These are phyloP conservation scores for Trichoderma atroviride DNA, from an alignment of 2,329 filamentous ascomycete species.

Conservation along the genomic window DNA sequence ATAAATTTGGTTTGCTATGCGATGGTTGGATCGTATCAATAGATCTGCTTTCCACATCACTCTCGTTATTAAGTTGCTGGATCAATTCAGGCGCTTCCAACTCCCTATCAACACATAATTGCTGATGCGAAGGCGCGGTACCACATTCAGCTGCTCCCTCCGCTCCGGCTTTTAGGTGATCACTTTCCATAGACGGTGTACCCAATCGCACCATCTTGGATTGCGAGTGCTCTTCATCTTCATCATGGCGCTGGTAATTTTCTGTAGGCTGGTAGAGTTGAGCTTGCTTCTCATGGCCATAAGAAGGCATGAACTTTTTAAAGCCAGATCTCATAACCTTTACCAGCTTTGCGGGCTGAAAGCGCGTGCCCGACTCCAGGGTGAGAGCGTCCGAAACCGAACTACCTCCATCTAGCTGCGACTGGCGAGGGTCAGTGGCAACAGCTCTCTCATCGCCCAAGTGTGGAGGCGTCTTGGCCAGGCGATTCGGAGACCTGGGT, in stretches of 20 bases:
- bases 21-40: conserved; percentile 33
- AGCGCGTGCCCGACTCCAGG: conserved; percentile 29
- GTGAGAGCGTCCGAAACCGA: background rate
- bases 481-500: background rate
- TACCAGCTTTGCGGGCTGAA: conserved; percentile 38
- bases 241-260: background rate
- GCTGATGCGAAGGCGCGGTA: background rate
- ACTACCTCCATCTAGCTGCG: conserved; percentile 19
- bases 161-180: background rate
- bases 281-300: background rate
- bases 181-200: background rate
- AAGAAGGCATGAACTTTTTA: conserved; percentile 21
- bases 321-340: conserved; percentile 33
- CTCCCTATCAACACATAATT: background rate
- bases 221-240: background rate
- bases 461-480: conserved; percentile 34
- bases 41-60: conserved; percentile 28
- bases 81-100: background rate
- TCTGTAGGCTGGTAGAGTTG: background rate
- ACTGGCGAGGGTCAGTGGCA: background rate
- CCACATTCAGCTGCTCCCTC: background rate
- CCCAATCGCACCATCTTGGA: background rate
- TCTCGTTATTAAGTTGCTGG: background rate
- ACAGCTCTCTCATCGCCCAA: conserved; percentile 36
- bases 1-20: conserved; percentile 29